A percentile compares a stretch with the other conserved stretches of the same genome.
These are phyloP conservation scores for carrot (Daucus carota) DNA, from an alignment of 129 eudicot genomes.

Conservation along the genomic window DNA sequence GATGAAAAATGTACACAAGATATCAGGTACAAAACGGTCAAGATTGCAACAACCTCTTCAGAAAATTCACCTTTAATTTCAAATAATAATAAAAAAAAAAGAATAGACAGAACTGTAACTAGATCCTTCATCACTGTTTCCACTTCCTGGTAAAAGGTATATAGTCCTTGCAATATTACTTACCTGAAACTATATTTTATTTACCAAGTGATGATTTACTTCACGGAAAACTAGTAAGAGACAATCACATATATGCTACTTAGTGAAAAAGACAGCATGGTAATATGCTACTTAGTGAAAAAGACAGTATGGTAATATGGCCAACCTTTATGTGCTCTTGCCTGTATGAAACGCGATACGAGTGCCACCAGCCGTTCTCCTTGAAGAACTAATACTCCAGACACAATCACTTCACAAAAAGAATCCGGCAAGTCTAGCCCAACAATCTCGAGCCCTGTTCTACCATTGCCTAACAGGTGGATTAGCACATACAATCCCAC, in stretches of 20 bases:
- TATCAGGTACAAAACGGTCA: not conserved
- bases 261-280: not conserved
- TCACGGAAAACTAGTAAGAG: not conserved
- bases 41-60: not conserved
- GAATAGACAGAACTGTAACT: not conserved
- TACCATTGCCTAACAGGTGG: conserved; percentile 63
- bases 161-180: not conserved
- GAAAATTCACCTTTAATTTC: not conserved
- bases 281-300: not conserved
- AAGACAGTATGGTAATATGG: not conserved
- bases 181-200: not conserved
- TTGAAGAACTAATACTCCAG: conserved; percentile 76
- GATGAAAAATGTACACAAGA: not conserved
- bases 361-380: conserved; percentile 63
- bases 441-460: conserved; percentile 85
- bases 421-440: conserved; percentile 94
- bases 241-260: not conserved
- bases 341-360: conserved; percentile 82
- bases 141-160: not conserved
- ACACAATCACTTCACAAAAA: conserved; percentile 75
- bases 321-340: conserved; percentile 73
- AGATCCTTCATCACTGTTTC: not conserved
- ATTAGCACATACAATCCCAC: conserved; percentile 66
- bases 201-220: not conserved
- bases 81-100: not conserved